Conservation (phyloP, 1,284 basidiomycete species). For the Cryptococcus sp. region DNA sequence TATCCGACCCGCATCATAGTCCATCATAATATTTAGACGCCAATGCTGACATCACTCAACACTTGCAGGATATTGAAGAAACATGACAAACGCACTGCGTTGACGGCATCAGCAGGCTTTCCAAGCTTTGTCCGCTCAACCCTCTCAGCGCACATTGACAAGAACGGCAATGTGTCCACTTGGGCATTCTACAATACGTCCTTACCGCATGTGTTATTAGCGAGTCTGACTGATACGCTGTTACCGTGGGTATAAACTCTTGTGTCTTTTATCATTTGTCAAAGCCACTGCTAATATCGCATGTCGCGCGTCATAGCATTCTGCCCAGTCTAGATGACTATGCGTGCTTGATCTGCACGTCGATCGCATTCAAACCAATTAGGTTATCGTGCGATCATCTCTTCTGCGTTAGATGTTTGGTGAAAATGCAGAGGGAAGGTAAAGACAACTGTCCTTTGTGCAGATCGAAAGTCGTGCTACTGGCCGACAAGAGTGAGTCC, state of each 20-base stretch:
- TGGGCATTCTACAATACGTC: slow-evolving; percentile 58
- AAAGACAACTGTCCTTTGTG: slow-evolving; percentile 85
- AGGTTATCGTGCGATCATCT: slow-evolving; percentile 80
- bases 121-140: slow-evolving; percentile 51
- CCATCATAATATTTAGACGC: background rate
- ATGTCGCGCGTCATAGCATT: slow-evolving; percentile 31
- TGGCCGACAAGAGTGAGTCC: slow-evolving; percentile 70
- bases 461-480: slow-evolving; percentile 70
- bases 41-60: background rate
- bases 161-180: slow-evolving; percentile 45
- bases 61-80: slow-evolving; percentile 75
- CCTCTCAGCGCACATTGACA: slow-evolving; percentile 38
- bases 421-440: slow-evolving; percentile 88
- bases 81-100: slow-evolving; percentile 75
- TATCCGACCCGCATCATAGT: background rate
- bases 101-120: slow-evolving; percentile 56
- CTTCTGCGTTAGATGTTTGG: slow-evolving; percentile 90
- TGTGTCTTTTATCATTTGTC: background rate
- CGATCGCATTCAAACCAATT: slow-evolving; percentile 85
- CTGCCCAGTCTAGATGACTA: slow-evolving; percentile 65
- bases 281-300: slow-evolving; percentile 32
- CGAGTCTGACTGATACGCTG: slow-evolving; percentile 79
- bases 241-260: slow-evolving; percentile 61
- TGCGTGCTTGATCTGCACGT: slow-evolving; percentile 69
- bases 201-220: slow-evolving; percentile 76